Conservation (phyloP, 345 rosid species). For the Geranium brycei region DNA sequence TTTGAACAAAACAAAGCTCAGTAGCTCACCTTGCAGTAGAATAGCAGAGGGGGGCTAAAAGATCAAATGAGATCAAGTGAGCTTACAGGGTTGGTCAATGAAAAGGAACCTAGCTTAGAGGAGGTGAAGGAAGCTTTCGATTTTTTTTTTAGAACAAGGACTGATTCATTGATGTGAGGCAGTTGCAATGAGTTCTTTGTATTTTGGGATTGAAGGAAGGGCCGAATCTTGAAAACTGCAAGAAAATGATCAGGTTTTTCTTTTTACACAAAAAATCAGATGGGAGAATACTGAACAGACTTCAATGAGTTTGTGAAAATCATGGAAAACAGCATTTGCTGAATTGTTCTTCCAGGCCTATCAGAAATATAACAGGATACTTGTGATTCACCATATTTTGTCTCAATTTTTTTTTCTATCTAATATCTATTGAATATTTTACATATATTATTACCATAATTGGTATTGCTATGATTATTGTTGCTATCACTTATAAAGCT, state of each 20-base stretch:
- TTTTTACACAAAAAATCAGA: constrained; percentile 11
- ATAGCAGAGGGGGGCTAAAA: constrained; percentile 39
- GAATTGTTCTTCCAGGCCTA: background rate
- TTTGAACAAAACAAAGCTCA: constrained; percentile 1
- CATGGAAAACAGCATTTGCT: too few relatives aligned
- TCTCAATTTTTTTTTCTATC: too few relatives aligned
- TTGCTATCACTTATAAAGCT: too few relatives aligned
- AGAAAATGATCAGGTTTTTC: constrained; percentile 2
- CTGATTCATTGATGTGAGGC: constrained; percentile 8
- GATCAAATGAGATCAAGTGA: too few relatives aligned
- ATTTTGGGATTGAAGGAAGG: constrained; percentile 6
- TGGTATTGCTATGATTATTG: background rate
- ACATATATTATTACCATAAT: background rate
- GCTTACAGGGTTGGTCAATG: too few relatives aligned
- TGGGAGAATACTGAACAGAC: constrained; percentile 5
- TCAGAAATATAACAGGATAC: background rate
- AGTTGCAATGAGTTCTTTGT: constrained; percentile 6
- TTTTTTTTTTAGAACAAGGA: constrained; percentile 12
- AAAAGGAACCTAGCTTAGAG: constrained; percentile 17
- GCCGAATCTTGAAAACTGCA: constrained; percentile 3
- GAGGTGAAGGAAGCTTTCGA: constrained; percentile 20
- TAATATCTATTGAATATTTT: background rate
- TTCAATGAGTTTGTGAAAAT: constrained; percentile 22
- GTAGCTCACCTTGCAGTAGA: constrained; percentile 5
- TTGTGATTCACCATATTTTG: background rate